Evolutionary conservation across 306 rosid species (phyloP), one percentile per base, ranked within the genome.

Genomic region (Medicago lupulina): DNA sequence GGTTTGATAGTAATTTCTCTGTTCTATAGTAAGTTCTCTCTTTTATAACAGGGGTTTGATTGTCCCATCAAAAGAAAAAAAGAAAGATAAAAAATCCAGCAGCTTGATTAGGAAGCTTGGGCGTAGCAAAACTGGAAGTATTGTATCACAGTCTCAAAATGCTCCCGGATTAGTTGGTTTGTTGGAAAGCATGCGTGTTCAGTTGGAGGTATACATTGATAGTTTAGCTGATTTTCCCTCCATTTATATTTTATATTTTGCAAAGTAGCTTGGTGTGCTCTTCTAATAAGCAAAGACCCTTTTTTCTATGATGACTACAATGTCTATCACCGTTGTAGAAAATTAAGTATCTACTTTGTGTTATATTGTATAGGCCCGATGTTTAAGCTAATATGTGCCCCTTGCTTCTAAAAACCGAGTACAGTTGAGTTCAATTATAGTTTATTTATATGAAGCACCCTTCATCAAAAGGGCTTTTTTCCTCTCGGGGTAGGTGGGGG

Each of bases 121-220:
- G 75, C 97, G 97, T 65, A 95, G 99, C 84, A 92, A 81, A 92
- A 95, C 67, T 86, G 98, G 83, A 80, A 89, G 76, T 88, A 81
- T 90, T 71, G 86, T 83, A 54, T 85, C 85, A 54, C 88, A 92
- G 78, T 88, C 99, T 76, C 97, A 89, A 73, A 90, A 65, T 86
- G 85, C 90, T 74, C 86, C 97, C 67, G 97, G 97, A 67, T 80
- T 95, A 80, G 97, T 90, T 85, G 91, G 97, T 77, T 84, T 95
- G 84, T 83, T 95, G 81, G 99, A 95, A 87, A 86, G 87, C 83
- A 89, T 95, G 97, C 97, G 99, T 70, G 92, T 92, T 77, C 99
- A 95, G 78, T 87, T 95, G 97, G 99, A 95, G 98, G 97, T 95
- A 90, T 73, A 9, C 47, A 76, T 71, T 40, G 74, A 19, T 71